phyloP scores from a whole-genome alignment of 1,139 yeast species.

The Arxiozyma heterogenica region DNA sequence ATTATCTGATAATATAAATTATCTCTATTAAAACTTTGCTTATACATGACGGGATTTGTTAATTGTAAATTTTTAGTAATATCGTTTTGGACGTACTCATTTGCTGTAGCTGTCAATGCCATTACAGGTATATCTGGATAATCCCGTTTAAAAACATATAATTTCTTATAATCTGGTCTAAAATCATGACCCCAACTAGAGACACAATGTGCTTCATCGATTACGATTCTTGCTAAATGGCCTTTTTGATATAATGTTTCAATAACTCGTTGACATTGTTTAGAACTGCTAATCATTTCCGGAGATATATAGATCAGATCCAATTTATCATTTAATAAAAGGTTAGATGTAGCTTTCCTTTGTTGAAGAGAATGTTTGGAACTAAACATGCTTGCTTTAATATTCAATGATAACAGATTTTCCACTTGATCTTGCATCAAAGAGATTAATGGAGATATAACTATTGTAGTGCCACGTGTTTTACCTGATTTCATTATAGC shows the following conservation, averaged over 20 bases:
- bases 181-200: constrained; percentile 99
- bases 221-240: constrained; percentile 73
- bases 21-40: constrained; percentile 81
- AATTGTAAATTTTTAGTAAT: constrained; percentile 63
- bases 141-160: constrained; percentile 59
- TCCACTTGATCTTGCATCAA: constrained; percentile 96
- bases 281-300: constrained; percentile 80
- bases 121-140: constrained; percentile 80
- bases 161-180: constrained; percentile 85
- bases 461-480: constrained; percentile 79
- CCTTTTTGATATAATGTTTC: constrained; percentile 44
- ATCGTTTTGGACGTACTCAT: constrained; percentile 79
- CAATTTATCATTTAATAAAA: constrained; percentile 54
- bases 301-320: constrained; percentile 86
- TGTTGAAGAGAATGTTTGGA: constrained; percentile 62
- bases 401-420: constrained; percentile 56
- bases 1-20: constrained; percentile 73
- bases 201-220: constrained; percentile 98
- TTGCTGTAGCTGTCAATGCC: constrained; percentile 98
- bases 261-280: constrained; percentile 57
- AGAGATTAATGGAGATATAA: constrained; percentile 87
- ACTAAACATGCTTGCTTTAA: constrained; percentile 81
- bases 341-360: constrained; percentile 50
- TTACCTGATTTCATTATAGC: constrained; percentile 70
- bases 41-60: constrained; percentile 34